Percentiles rank a stretch among this genome's conserved stretches.
These are phyloP conservation scores for Purpureocillium lavendulum DNA, from an alignment of 2,329 filamentous ascomycete species.

Conservation along the genomic window DNA sequence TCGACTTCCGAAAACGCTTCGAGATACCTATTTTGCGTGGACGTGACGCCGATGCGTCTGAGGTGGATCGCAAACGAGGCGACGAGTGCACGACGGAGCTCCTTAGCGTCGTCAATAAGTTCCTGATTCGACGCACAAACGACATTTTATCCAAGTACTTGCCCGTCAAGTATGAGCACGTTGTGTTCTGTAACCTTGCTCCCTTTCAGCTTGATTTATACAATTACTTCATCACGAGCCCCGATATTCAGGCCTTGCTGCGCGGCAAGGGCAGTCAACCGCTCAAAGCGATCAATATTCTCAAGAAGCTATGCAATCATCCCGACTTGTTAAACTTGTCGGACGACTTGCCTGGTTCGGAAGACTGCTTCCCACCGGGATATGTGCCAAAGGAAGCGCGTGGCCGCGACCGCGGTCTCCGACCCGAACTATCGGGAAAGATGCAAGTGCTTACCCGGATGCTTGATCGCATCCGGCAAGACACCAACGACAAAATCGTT, in stretches of 20 bases:
- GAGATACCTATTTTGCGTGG: constrained; percentile 89
- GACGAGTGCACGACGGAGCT: constrained; percentile 78
- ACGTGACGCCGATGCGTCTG: constrained; percentile 81
- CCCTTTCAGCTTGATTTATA: constrained; percentile 91
- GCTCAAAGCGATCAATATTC: constrained; percentile 87
- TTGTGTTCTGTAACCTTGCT: constrained; percentile 93
- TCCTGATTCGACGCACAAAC: constrained; percentile 96
- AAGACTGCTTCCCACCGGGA: constrained; percentile 73
- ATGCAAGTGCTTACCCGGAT: constrained; percentile 98
- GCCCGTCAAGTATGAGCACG: constrained; percentile 97
- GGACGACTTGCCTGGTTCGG: constrained; percentile 79
- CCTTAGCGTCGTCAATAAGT: constrained; percentile 84
- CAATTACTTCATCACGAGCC: constrained; percentile 94
- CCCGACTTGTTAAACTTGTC: constrained; percentile 82
- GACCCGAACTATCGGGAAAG: constrained; percentile 94
- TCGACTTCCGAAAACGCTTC: constrained; percentile 88
- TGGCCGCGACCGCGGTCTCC: constrained; percentile 85
- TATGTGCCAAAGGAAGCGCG: constrained; percentile 82
- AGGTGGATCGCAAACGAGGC: constrained; percentile 72
- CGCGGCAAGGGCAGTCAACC: constrained; percentile 93
- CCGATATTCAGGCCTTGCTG: constrained; percentile 85
- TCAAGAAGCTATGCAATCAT: constrained; percentile 98
- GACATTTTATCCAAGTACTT: constrained; percentile 97
- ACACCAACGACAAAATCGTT: constrained; percentile 98
- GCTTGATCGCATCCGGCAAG: constrained; percentile 88